Base-by-base conservation (phyloP, 345 rosid species). In the Syzygium aqueum region DNA sequence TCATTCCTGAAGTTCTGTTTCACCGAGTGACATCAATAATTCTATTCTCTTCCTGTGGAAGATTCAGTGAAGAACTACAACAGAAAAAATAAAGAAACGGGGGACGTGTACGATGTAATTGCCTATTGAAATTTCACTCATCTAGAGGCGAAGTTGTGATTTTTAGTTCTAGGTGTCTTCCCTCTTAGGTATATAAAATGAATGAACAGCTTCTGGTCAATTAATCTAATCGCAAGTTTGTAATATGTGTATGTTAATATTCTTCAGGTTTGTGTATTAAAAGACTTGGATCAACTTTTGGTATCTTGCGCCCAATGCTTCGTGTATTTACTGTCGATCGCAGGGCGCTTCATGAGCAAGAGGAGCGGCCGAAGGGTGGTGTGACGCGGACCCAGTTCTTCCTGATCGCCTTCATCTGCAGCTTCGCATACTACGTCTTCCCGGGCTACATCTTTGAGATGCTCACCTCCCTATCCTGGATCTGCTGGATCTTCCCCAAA, bases 281-380 rank as follows among this genome's bases (percentile, higher is more conserved):
- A 19, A 73, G 46, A 73, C 14, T 40, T 4, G 25, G 27, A 33
- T 21, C 80, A 9, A 19, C 9, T 73, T 73, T 73, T 73, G 80
- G 80, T 33, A 19, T 73, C 14, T 33, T 73, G 80, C 9, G 7
- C 37, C 80, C 49, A 19, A 73, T 37, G 49, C 80, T 73, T 73
- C 4, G 6, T 1, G 80, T 37, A 83, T 3, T 59, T 46, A 51
- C 40, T 16, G 63, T 25, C 10, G 43, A 30, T 51, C 4, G 33
- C 61, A 97, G 99, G 87, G 98, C 99, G 2, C 89, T 97, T 51
- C 99, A 97, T 23, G 99, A 97, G 90, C 95, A 93, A 87, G 99
- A 97, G 90, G 94, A 93, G 86, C 89, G 99, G 86, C 43, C 91
- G 19, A 94, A 87, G 84, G 98, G 99, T 9, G 95, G 96, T 0